Evolutionary conservation across 2,329 filamentous ascomycete genomes (phyloP), one percentile per base, ranked within the genome.

Genomic region (Alternaria ethzedia): DNA sequence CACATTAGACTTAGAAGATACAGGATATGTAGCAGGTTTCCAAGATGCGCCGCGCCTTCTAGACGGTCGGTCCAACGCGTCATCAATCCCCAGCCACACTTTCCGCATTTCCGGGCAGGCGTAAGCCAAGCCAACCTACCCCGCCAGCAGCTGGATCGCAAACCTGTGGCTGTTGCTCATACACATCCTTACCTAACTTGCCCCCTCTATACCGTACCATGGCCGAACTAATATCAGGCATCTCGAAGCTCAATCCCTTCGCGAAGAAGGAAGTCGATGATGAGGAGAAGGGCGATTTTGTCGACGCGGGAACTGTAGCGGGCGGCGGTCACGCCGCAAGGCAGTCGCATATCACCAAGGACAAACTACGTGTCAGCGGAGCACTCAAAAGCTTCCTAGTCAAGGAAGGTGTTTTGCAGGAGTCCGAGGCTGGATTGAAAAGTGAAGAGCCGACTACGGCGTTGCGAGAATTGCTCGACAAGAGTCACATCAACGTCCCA

Each of bases 301-400:
- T 87, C 63, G 85, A 86, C 67, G 73, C 69, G 26, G 72, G 76
- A 28, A 81, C 80, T 5, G 77, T 90, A 11, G 89, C 87, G 2
- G 87, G 88, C 30, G 87, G 88, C n/a, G 87, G 87, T 47, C 87
- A 87, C 74, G 82, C 82, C 57, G 79, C 81, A n/a, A 83, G 83
- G 41, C 76, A 79, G 55, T 83, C 83, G 12, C 78, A 81, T 30
- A 83, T 84, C 28, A 84, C 84, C 10, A 86, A 86, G 64, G 82
- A 83, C 45, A 81, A 86, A 59, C 83, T 91, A 25, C 82, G 85
- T 54, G 86, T 91, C 68, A 90, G 88, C 79, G 82, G 83, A 63
- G 86, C 87, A 0, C 75, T 91, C 46, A 85, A 84, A 61, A 82
- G 82, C 1, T 88, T 87, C 65, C 81, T 91, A 15, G 83, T 83